Percentiles rank a stretch among this genome's conserved stretches.
Conservation (phyloP, 2,329 filamentous ascomycete genomes). For the Verticillium nonalfalfae region DNA sequence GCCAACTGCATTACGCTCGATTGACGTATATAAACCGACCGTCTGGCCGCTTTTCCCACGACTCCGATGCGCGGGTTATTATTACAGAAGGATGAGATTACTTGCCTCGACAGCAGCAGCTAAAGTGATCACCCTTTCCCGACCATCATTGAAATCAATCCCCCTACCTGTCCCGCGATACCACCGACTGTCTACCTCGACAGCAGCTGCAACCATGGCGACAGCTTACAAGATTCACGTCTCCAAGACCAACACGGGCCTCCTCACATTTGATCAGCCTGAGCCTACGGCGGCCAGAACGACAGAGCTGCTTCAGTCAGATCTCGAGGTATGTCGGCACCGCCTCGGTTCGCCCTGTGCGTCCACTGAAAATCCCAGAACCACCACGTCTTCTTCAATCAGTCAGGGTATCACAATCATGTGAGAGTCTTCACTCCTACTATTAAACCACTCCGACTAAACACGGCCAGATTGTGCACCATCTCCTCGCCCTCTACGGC, state of each 20-base stretch:
- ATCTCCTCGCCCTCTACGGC: conserved; percentile 70
- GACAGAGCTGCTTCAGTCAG: conserved; percentile 66
- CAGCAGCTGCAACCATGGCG: conserved; percentile 27
- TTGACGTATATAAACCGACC: neutral
- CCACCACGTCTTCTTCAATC: conserved; percentile 79
- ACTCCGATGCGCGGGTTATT: neutral
- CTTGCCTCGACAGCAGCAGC: neutral
- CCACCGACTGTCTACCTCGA: neutral
- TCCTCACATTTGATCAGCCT: conserved; percentile 40
- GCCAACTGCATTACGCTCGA: neutral
- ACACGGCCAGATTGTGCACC: conserved; percentile 54
- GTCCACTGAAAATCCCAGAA: conserved; percentile 19
- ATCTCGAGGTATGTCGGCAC: conserved; percentile 50
- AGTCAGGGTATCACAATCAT: conserved; percentile 73
- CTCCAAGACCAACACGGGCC: conserved; percentile 39
- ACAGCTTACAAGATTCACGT: conserved; percentile 43
- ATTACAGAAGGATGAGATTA: neutral
- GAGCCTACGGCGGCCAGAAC: conserved; percentile 55
- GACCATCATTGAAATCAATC: neutral
- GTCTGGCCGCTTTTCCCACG: neutral
- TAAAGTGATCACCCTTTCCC: neutral
- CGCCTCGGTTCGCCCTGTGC: neutral
- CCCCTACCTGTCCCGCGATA: neutral
- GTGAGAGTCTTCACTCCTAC: conserved; percentile 27
- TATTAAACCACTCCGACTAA: neutral